phyloP scores from a whole-genome alignment of 805 yeast genomes.

The Wickerhamiella azymoides region DNA sequence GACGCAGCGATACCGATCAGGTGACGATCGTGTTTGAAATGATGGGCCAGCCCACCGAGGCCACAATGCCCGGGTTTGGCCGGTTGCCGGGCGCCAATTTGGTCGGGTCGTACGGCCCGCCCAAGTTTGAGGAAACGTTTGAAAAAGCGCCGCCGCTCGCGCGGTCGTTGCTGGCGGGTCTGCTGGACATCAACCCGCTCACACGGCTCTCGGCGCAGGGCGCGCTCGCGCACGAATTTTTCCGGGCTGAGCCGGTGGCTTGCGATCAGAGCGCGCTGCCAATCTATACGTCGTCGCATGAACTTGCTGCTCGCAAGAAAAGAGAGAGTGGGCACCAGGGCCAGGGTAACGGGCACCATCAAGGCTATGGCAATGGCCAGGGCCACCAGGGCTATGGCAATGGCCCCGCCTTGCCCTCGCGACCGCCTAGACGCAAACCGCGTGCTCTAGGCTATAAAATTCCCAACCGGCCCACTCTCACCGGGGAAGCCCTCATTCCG shows the following conservation, averaged over 20 bases:
- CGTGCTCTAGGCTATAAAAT: conserved; percentile 18
- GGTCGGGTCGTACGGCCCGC: conserved; percentile 16
- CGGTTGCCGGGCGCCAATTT: conserved; percentile 35
- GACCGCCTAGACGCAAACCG: conserved; percentile 2
- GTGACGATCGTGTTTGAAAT: conserved; percentile 66
- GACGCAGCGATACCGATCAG: conserved; percentile 77
- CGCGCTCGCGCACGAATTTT: conserved; percentile 60
- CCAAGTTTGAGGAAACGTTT: conserved; percentile 31
- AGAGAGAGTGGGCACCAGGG: no score
- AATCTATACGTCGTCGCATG: conserved; percentile 75
- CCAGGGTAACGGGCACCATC: no score
- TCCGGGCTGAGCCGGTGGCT: conserved; percentile 54
- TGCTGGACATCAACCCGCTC: conserved; percentile 57
- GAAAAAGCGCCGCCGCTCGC: conserved; percentile 18
- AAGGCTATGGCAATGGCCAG: no score
- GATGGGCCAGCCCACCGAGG: conserved; percentile 61
- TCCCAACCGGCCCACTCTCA: conserved; percentile 13
- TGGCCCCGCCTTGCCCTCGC: conserved; percentile 1
- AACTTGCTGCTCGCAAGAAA: conserved; percentile 44
- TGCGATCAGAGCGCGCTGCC: conserved; percentile 42
- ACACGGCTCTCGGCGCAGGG: conserved; percentile 65
- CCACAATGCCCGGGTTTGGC: conserved; percentile 47
- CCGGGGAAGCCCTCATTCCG: conserved; percentile 16
- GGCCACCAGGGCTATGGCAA: conserved; percentile 7
- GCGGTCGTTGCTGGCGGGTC: conserved; percentile 35